A percentile compares a stretch with the other conserved stretches of the same genome.
phyloP scores from a whole-genome alignment of 139 green algal genomes.

The Tetratostichococcus sp. region DNA sequence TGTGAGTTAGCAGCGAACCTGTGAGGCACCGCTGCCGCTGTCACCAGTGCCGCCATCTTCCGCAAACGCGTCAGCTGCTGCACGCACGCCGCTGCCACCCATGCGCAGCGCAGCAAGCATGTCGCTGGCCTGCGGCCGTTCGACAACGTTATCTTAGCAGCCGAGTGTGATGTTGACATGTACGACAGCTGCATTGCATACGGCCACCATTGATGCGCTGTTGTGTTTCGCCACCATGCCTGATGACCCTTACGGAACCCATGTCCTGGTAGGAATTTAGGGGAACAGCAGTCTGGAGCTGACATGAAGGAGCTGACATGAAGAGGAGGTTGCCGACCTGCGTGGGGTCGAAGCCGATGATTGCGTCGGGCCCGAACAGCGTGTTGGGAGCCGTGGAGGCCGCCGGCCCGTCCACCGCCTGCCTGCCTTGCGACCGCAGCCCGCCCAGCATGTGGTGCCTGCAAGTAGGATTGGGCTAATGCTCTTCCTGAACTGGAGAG shows the following conservation, averaged over 20 bases:
- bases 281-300: too few species aligned
- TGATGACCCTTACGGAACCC: too few species aligned
- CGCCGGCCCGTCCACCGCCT: background rate
- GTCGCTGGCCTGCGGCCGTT: slow-evolving; percentile 33
- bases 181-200: too few species aligned
- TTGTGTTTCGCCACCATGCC: too few species aligned
- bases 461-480: background rate
- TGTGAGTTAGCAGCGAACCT: background rate
- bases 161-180: too few species aligned
- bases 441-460: slow-evolving; percentile 67
- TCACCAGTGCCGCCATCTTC: background rate
- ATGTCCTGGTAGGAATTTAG: too few species aligned
- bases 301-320: too few species aligned
- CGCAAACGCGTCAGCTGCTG: too few species aligned
- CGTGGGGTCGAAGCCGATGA: slow-evolving; percentile 41
- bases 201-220: too few species aligned
- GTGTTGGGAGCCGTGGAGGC: background rate
- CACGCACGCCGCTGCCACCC: too few species aligned
- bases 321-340: slow-evolving; percentile 15
- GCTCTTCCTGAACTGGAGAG: too few species aligned
- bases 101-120: background rate
- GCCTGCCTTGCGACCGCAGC: background rate
- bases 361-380: slow-evolving; percentile 21
- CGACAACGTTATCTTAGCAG: too few species aligned
- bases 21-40: background rate